Percentiles rank a stretch among this genome's conserved stretches.
phyloP scores from a whole-genome alignment of 306 rosid genomes.

The Malus orientalis region DNA sequence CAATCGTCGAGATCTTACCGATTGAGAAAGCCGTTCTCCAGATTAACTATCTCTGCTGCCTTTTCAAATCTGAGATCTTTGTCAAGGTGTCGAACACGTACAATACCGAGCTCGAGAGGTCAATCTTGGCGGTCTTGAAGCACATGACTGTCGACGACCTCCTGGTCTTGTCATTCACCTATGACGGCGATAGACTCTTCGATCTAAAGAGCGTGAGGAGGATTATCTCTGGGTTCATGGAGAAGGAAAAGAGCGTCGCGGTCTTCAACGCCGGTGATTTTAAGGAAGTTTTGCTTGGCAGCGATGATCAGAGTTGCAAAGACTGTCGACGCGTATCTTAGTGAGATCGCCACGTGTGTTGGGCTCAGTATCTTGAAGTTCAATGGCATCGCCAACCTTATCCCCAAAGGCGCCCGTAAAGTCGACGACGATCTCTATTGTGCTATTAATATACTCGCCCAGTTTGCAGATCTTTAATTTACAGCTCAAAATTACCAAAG shows the following conservation, averaged over 20 bases:
- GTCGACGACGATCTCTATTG: slow-evolving; percentile 75
- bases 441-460: slow-evolving; percentile 43
- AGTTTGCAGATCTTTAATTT: too few relatives aligned
- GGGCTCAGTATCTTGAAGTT: slow-evolving; percentile 66
- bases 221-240: slow-evolving; percentile 53
- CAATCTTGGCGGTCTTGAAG: slow-evolving; percentile 49
- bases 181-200: slow-evolving; percentile 73
- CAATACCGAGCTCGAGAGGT: slow-evolving; percentile 64
- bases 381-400: slow-evolving; percentile 54
- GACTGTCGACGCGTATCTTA: slow-evolving; percentile 49
- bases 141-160: slow-evolving; percentile 73
- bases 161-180: slow-evolving; percentile 54
- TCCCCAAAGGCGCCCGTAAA: slow-evolving; percentile 58
- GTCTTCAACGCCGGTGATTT: slow-evolving; percentile 48
- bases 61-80: slow-evolving; percentile 64
- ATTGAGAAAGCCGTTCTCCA: slow-evolving; percentile 65
- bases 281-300: slow-evolving; percentile 37
- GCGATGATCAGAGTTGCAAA: slow-evolving; percentile 54
- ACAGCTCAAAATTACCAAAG: background rate
- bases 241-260: slow-evolving; percentile 58
- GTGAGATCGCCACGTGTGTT: slow-evolving; percentile 44
- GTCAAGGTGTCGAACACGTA: slow-evolving; percentile 40
- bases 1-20: slow-evolving; percentile 58
- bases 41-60: slow-evolving; percentile 75
- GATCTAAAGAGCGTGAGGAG: slow-evolving; percentile 71